Evolutionary conservation across 768 basidiomycete genomes (phyloP), one percentile per base, ranked within the genome.

Genomic region (Hypsizygus marmoreus): DNA sequence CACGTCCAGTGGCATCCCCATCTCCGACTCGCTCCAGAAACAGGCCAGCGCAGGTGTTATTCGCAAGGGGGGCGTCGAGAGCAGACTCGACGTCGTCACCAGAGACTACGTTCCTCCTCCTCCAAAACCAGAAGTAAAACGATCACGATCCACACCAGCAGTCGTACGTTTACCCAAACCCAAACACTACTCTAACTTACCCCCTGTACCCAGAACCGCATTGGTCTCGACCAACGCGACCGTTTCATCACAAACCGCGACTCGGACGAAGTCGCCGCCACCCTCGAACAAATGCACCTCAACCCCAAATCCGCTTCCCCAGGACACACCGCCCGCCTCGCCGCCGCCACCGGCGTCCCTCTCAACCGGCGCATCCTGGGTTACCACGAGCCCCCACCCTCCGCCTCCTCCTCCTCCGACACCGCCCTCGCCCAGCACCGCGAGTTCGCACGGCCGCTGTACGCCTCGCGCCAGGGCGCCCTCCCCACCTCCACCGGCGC

Each of bases 341-440:
- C 80, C 5, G 82, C 77, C 1, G 89, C 90, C 1, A 79, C 88
- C 0, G 89, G 88, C 16, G 77, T 92, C 11, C 82, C 85, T 8
- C 65, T 88, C 40, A 88, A 86, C 57, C 81, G 86, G 17, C 86
- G 93, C 25, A 86, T 97, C 40, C 78, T 97, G 6, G 85, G 88
- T 4, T 97, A 93, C 65, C 87, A 91, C 62, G 91, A 94, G 61
- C 82, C 82, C 12, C 93, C 94, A 0, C 88, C 92, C 2, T 62
- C 82, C 0, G 81, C 92, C 0, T 70, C 73, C 16, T 70, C 72
- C 16, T 85, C 86, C 2, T 85, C 88, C 2, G 88, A 92, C 55
- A 79, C 77, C 1, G 81, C 84, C 4, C 80, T 94, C 19, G 75
- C 82, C 13, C 78, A 84, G 54, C 92, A 88, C 55, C 86, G 88